phyloP scores from a whole-genome alignment of 495 filamentous ascomycete species.

The Astrocystis sublimbata region DNA sequence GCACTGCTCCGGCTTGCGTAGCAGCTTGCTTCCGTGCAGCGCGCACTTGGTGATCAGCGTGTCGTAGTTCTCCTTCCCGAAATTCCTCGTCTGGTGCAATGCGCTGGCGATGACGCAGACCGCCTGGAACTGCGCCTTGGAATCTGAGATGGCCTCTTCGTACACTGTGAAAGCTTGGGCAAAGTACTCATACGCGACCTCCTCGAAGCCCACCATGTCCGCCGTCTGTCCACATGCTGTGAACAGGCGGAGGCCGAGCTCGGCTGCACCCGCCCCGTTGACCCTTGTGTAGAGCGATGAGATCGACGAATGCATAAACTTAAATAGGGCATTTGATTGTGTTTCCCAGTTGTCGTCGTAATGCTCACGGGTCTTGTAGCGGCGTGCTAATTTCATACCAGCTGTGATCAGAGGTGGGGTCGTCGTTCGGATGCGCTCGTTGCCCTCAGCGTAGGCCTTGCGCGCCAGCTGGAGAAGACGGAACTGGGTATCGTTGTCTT shows the following conservation, averaged over 20 bases:
- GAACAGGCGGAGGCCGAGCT: constrained; percentile 85
- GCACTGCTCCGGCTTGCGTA: constrained; percentile 98
- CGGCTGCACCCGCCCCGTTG: constrained; percentile 70
- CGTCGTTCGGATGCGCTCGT: constrained; percentile 92
- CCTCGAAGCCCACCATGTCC: constrained; percentile 89
- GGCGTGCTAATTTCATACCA: constrained; percentile 84
- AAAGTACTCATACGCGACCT: constrained; percentile 97
- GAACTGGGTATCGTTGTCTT: constrained; percentile 90
- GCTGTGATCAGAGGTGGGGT: constrained; percentile 90
- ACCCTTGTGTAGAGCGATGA: constrained; percentile 89
- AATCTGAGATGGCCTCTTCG: constrained; percentile 93
- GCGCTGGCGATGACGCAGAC: constrained; percentile 93
- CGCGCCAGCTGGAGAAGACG: constrained; percentile 87
- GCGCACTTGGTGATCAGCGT: constrained; percentile 97
- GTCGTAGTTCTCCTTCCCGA: constrained; percentile 96
- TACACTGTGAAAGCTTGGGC: constrained; percentile 98
- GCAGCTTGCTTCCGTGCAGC: constrained; percentile 91
- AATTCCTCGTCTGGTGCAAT: constrained; percentile 80
- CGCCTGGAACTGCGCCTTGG: constrained; percentile 94
- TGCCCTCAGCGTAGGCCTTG: constrained; percentile 88
- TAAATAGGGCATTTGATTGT: constrained; percentile 85
- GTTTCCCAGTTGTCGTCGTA: constrained; percentile 94
- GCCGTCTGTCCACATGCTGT: constrained; percentile 89
- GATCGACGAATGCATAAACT: constrained; percentile 86
- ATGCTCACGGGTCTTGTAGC: constrained; percentile 88